These are phyloP conservation scores for Backusella parvicylindrica DNA, from an alignment of 192 early-diverging fungal species.

Conservation along the genomic window DNA sequence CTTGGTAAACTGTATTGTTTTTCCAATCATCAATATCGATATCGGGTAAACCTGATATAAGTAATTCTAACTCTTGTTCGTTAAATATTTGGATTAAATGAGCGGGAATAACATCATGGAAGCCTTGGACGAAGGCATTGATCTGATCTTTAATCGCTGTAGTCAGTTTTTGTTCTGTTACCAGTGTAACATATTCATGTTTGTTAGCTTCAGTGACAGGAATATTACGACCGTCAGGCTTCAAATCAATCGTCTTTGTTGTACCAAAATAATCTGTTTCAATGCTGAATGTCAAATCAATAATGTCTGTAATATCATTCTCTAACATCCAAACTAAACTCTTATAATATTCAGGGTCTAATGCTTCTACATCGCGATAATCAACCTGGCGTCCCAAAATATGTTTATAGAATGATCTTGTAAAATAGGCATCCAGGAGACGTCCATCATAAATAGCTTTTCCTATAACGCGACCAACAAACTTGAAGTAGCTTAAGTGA, in stretches of 20 bases:
- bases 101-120: constrained; percentile 93
- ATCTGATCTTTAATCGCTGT: constrained; percentile 95
- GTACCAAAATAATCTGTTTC: constrained; percentile 95
- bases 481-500: constrained; percentile 94
- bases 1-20: constrained; percentile 96
- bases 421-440: constrained; percentile 94
- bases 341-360: constrained; percentile 97
- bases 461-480: constrained; percentile 97
- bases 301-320: constrained; percentile 93
- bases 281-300: constrained; percentile 92
- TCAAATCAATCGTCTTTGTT: constrained; percentile 82
- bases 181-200: constrained; percentile 91
- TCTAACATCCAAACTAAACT: constrained; percentile 96
- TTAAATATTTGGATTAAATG: constrained; percentile 96
- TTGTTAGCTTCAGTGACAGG: constrained; percentile 95
- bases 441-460: constrained; percentile 99
- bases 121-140: constrained; percentile 86
- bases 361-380: constrained; percentile 96
- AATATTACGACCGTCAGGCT: constrained; percentile 82
- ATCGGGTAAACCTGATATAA: constrained; percentile 98
- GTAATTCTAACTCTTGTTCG: constrained; percentile 96
- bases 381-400: constrained; percentile 91
- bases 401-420: constrained; percentile 98
- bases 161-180: constrained; percentile 90
- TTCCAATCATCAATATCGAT: constrained; percentile 99